phyloP scores from a whole-genome alignment of 140 eudicot genomes.

The Oenanthe javanica region DNA sequence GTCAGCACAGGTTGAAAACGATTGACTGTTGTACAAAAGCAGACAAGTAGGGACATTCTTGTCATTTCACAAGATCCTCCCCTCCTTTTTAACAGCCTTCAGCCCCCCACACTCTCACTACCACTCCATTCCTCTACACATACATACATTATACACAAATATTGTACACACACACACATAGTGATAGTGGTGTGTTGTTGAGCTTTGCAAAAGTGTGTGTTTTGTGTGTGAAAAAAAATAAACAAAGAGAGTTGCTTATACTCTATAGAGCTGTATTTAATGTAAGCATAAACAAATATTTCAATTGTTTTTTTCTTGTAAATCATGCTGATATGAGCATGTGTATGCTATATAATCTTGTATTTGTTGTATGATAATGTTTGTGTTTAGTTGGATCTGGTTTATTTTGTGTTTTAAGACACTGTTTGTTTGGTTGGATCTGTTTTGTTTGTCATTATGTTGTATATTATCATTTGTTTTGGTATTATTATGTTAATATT shows the following conservation, averaged over 20 bases:
- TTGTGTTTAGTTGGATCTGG: conserved; percentile 24
- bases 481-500: not conserved
- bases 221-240: not conserved
- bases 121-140: not conserved
- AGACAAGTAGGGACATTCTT: conserved; percentile 21
- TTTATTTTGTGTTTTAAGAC: not conserved
- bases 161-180: not conserved
- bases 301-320: not conserved
- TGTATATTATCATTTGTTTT: not conserved
- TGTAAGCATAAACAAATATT: not conserved
- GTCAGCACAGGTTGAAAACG: not conserved
- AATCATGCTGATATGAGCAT: not conserved
- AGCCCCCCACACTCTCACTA: conserved; percentile 15
- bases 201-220: not conserved
- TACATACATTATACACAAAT: not conserved
- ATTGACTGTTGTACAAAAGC: conserved; percentile 12
- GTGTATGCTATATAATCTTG: conserved; percentile 7
- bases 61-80: conserved; percentile 28
- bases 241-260: not conserved
- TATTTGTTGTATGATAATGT: conserved; percentile 11
- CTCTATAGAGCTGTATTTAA: not conserved
- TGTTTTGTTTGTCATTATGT: not conserved
- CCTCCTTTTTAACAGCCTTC: conserved; percentile 13
- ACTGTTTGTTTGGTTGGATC: conserved; percentile 16
- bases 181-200: not conserved